These are phyloP conservation scores for Cutaneotrichosporon dermatis DNA, from an alignment of 1,284 basidiomycete genomes.

Conservation along the genomic window DNA sequence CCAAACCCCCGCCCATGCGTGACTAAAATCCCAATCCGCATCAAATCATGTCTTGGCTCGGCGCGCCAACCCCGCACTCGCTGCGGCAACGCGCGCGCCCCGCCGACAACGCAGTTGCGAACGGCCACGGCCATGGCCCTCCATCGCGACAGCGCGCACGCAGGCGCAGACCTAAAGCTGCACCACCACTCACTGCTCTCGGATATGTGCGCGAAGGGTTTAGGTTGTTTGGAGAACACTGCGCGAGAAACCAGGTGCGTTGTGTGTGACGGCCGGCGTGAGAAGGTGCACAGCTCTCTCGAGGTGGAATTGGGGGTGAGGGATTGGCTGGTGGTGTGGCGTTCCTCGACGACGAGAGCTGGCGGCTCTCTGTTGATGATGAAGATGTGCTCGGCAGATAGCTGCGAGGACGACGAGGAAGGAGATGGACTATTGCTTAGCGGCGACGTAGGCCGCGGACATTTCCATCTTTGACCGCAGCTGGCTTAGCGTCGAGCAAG, in stretches of 20 bases:
- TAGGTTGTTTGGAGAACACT: slow-evolving; percentile 47
- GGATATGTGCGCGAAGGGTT: slow-evolving; percentile 24
- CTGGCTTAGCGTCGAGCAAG: too few species aligned
- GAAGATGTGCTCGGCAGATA: too few species aligned
- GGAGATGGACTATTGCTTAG: too few species aligned
- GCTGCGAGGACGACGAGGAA: too few species aligned
- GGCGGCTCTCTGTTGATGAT: too few species aligned
- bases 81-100: slow-evolving; percentile 13
- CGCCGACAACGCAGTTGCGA: neutral
- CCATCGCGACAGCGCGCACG: neutral
- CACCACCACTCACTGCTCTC: slow-evolving; percentile 13
- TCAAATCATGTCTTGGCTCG: slow-evolving; percentile 20
- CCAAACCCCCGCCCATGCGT: neutral
- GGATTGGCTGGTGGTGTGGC: too few species aligned
- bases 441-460: too few species aligned
- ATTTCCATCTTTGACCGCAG: too few species aligned
- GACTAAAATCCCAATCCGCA: neutral
- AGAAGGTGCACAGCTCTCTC: neutral
- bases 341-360: too few species aligned
- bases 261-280: neutral
- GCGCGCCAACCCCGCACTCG: slow-evolving; percentile 11
- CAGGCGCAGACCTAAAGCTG: neutral
- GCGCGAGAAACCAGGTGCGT: slow-evolving; percentile 47
- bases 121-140: neutral
- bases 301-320: too few species aligned